A percentile compares a stretch with the other conserved stretches of the same genome.
These are phyloP conservation scores for Medicago truncatula DNA, from an alignment of 306 rosid genomes.

Conservation along the genomic window DNA sequence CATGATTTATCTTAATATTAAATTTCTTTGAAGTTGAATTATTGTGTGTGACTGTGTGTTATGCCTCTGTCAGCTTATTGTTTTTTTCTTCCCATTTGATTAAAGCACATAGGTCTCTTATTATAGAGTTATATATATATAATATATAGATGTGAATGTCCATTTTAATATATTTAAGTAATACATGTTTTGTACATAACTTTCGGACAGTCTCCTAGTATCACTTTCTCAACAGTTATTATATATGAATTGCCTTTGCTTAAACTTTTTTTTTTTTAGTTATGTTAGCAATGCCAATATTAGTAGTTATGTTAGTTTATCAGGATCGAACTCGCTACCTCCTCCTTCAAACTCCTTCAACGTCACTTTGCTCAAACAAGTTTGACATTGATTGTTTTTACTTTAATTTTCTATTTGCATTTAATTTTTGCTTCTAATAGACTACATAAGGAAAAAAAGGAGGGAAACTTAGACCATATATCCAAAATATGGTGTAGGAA, in stretches of 20 bases:
- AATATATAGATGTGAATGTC: slow-evolving; percentile 3
- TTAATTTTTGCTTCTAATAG: slow-evolving; percentile 5
- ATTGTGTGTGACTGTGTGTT: slow-evolving; percentile 34
- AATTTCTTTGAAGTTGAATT: slow-evolving; percentile 33
- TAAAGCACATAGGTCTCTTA: slow-evolving; percentile 39
- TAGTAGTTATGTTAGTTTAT: too few species aligned
- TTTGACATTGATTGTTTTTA: slow-evolving; percentile 11
- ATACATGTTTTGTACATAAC: slow-evolving; percentile 49
- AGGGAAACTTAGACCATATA: slow-evolving; percentile 6
- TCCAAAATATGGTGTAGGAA: slow-evolving; percentile 1
- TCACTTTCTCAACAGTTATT: slow-evolving; percentile 29
- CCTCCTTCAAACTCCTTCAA: too few species aligned
- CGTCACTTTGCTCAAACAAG: not conserved
- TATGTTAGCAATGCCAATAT: too few species aligned
- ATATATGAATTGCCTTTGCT: not conserved
- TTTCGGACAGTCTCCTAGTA: slow-evolving; percentile 33
- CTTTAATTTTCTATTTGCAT: not conserved
- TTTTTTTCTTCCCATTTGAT: slow-evolving; percentile 31
- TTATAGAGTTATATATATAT: slow-evolving; percentile 10
- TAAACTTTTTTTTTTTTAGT: too few species aligned
- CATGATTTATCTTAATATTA: slow-evolving; percentile 55
- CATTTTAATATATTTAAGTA: slow-evolving; percentile 5
- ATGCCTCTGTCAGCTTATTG: slow-evolving; percentile 33
- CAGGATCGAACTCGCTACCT: too few species aligned
- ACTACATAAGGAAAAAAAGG: not conserved